A percentile compares a stretch with the other conserved stretches of the same genome.
Conservation (phyloP, 495 filamentous ascomycete genomes). For the Barbatosphaeria neglecta region DNA sequence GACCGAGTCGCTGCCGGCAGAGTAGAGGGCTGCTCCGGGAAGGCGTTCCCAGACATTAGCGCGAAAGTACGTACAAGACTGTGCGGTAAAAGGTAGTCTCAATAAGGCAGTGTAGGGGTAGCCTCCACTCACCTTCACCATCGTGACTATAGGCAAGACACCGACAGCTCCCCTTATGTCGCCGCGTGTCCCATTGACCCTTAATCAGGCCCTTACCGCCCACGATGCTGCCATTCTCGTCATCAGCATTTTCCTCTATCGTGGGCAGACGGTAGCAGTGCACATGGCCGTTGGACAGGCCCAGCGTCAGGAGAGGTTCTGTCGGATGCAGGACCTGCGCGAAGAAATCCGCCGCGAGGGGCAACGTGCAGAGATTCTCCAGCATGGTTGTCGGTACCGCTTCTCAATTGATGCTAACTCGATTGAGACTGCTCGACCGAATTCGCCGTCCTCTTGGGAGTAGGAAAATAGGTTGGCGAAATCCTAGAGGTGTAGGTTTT, state of each 20-base stretch:
- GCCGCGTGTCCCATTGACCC: constrained; percentile 72
- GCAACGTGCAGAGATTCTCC: constrained; percentile 81
- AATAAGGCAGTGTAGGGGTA: too few species aligned
- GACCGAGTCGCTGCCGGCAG: constrained; percentile 78
- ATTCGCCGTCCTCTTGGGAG: too few species aligned
- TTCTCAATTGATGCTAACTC: neutral
- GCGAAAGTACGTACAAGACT: too few species aligned
- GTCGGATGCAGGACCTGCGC: constrained; percentile 75
- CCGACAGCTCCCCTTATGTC: constrained; percentile 89
- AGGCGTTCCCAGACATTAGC: too few species aligned
- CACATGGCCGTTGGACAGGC: constrained; percentile 76
- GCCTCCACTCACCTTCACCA: constrained; percentile 48
- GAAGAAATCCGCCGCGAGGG: constrained; percentile 80
- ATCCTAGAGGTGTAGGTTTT: too few species aligned
- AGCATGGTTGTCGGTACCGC: constrained; percentile 48
- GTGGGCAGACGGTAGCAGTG: constrained; percentile 70
- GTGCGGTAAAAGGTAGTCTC: too few species aligned
- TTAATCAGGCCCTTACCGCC: constrained; percentile 67
- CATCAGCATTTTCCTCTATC: constrained; percentile 32
- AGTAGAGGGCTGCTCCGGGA: constrained; percentile 61
- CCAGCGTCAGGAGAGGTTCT: constrained; percentile 72
- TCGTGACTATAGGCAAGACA: constrained; percentile 65
- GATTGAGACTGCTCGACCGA: neutral
- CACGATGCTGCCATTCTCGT: constrained; percentile 32
- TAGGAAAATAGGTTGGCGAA: too few species aligned